phyloP scores from a whole-genome alignment of 805 yeast genomes.

The Tetrapisispora fleetii region DNA sequence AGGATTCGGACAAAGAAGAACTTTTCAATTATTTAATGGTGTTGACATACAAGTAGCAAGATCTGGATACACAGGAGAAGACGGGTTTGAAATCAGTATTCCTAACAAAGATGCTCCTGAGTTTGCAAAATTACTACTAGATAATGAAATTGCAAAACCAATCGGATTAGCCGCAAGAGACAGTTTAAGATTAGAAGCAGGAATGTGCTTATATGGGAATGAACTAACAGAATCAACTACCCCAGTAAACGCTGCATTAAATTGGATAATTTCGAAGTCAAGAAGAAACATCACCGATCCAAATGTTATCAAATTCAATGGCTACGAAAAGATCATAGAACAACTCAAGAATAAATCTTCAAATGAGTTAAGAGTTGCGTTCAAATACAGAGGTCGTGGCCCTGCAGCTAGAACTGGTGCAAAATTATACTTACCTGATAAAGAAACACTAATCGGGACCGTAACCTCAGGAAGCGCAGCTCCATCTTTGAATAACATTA shows the following conservation, averaged over 20 bases:
- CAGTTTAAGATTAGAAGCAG: constrained; percentile 90
- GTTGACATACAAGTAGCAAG: constrained; percentile 69
- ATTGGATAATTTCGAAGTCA: constrained; percentile 82
- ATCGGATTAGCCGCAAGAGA: constrained; percentile 98
- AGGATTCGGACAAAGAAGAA: constrained; percentile 57
- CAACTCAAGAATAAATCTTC: constrained; percentile 60
- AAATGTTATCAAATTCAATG: constrained; percentile 52
- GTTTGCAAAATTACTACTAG: constrained; percentile 52
- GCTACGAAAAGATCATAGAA: constrained; percentile 54
- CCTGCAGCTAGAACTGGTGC: constrained; percentile 88
- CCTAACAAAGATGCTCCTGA: constrained; percentile 48
- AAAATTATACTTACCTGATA: constrained; percentile 50
- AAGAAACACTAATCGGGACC: constrained; percentile 41
- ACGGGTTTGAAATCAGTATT: constrained; percentile 88
- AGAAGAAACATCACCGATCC: constrained; percentile 40
- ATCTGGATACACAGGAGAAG: constrained; percentile 97
- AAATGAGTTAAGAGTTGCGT: constrained; percentile 62
- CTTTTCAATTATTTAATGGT: constrained; percentile 30
- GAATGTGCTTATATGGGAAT: constrained; percentile 95
- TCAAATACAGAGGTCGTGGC: constrained; percentile 51
- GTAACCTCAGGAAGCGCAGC: constrained; percentile 55
- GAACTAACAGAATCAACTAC: constrained; percentile 72
- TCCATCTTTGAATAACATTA: constrained; percentile 61
- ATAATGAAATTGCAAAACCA: constrained; percentile 54
- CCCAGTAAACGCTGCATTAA: constrained; percentile 80